Evolutionary conservation across 495 filamentous ascomycete species (phyloP), one percentile per base, ranked within the genome.

Genomic region (Penicillium cinerascens): DNA sequence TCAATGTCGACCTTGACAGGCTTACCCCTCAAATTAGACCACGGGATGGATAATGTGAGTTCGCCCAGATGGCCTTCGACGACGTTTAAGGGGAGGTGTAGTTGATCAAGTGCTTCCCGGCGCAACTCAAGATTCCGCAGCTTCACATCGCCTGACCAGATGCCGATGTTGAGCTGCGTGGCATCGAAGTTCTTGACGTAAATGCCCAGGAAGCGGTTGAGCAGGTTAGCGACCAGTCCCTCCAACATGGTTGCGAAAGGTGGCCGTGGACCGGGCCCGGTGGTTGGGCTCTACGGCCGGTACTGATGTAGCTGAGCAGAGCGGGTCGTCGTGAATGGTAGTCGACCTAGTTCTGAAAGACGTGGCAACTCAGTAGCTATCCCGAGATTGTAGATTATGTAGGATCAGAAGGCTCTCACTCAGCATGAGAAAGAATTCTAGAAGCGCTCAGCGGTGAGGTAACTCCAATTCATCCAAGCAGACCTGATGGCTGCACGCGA

Each of bases 131-230:
- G 85, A 55, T 97, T 86, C 33, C 84, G 84, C 23, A 98, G 80
- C 70, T 91, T 92, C 64, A 97, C 92, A 73, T 98, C 92, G 48
- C 95, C 95, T 6, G 87, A 92, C 93, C 92, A 98, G 57, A 97
- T 97, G 49, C 93, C 93, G 50, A 97, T 89, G 64, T 97, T 97
- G 42, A 98, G 81, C 75, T 98, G 93, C 58, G 86, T 88, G 17
- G 92, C 86, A 68, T 98, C 92, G 65, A 98, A 97, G 70, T 98
- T 98, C 78, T 93, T 91, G 67, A 98, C 91, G 75, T 97, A 97
- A 84, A 97, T 96, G 76, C 95, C 95, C 83, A 98, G 73, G 73
- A 97, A 96, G 72, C 95, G 89, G 75, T 98, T 98, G 63, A 98
- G 85, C 75, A 98, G 78, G 69, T 91, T 95, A 58, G 93, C 90